These are phyloP conservation scores for Blastobotrys americana DNA, from an alignment of 805 yeast species.

Conservation along the genomic window DNA sequence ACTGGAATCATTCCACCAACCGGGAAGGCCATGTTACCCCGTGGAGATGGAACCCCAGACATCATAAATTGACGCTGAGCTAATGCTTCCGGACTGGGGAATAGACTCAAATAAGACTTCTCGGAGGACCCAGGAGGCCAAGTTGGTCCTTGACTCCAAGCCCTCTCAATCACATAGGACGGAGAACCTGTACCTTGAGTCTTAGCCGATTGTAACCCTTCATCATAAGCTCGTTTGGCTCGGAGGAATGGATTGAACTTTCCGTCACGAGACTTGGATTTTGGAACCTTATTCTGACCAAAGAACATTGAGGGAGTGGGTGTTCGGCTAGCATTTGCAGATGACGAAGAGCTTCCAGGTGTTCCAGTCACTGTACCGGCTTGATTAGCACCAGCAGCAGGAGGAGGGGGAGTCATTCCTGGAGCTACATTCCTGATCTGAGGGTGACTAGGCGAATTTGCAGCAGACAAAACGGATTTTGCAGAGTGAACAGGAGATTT, in stretches of 20 bases:
- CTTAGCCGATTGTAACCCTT: not conserved
- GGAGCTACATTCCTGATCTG: slow-evolving; percentile 6
- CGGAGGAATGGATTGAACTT: slow-evolving; percentile 50
- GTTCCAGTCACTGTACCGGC: not conserved
- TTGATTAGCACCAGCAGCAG: not conserved
- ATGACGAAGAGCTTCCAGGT: not conserved
- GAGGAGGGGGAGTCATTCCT: slow-evolving; percentile 17
- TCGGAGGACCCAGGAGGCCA: slow-evolving; percentile 60
- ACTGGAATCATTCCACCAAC: slow-evolving; percentile 9
- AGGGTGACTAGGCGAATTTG: slow-evolving; percentile 20
- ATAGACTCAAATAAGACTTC: slow-evolving; percentile 42
- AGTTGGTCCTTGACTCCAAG: slow-evolving; percentile 70
- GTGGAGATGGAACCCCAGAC: slow-evolving; percentile 1
- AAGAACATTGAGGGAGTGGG: slow-evolving; percentile 31
- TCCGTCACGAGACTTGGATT: slow-evolving; percentile 27
- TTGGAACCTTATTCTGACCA: slow-evolving; percentile 33
- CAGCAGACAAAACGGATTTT: slow-evolving; percentile 12
- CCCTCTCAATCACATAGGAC: slow-evolving; percentile 41
- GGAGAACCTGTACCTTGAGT: slow-evolving; percentile 1
- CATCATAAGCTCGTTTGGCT: slow-evolving; percentile 32
- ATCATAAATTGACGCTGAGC: not conserved
- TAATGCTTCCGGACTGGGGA: slow-evolving; percentile 31
- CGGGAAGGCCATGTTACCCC: slow-evolving; percentile 1
- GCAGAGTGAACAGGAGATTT: slow-evolving; percentile 9
- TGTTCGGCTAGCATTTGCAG: slow-evolving; percentile 11